A percentile compares a stretch with the other conserved stretches of the same genome.
These are phyloP conservation scores for Globisporangium spiculum DNA, from an alignment of 352 stramenopile genomes.

Conservation along the genomic window DNA sequence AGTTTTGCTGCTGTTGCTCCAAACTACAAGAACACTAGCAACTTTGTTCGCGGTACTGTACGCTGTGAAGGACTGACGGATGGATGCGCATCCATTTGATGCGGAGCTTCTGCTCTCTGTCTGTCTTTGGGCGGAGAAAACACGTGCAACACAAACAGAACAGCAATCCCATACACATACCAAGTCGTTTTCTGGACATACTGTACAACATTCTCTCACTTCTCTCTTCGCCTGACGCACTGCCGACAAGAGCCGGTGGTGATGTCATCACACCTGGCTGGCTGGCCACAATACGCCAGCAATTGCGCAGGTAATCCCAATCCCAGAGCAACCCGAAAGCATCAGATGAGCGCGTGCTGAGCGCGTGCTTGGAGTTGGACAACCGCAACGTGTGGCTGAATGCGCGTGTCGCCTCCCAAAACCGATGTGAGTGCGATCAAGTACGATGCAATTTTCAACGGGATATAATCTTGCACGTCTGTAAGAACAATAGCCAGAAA, in stretches of 20 bases:
- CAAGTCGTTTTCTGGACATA: not conserved
- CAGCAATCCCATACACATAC: not conserved
- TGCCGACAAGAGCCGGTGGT: not conserved
- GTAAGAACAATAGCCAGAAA: not conserved
- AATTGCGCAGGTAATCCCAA: not conserved
- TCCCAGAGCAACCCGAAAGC: not conserved
- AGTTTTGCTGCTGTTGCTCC: not conserved
- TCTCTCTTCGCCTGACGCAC: not conserved
- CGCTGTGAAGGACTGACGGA: not conserved
- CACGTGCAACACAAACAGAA: not conserved
- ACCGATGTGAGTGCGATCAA: not conserved
- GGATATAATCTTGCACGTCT: not conserved
- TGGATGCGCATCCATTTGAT: not conserved
- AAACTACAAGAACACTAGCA: not conserved
- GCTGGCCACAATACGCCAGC: not conserved
- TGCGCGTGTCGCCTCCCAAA: not conserved
- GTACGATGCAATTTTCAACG: not conserved
- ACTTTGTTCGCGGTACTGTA: not conserved
- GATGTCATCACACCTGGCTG: not conserved
- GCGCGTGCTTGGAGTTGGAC: slow-evolving; percentile 1
- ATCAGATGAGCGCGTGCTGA: slow-evolving; percentile 2
- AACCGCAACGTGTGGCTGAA: slow-evolving; percentile 8
- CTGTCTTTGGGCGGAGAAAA: not conserved
- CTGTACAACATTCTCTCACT: not conserved
- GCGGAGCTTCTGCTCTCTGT: not conserved